Base-by-base conservation (phyloP, 768 basidiomycete species). In the Suillus bovinus region DNA sequence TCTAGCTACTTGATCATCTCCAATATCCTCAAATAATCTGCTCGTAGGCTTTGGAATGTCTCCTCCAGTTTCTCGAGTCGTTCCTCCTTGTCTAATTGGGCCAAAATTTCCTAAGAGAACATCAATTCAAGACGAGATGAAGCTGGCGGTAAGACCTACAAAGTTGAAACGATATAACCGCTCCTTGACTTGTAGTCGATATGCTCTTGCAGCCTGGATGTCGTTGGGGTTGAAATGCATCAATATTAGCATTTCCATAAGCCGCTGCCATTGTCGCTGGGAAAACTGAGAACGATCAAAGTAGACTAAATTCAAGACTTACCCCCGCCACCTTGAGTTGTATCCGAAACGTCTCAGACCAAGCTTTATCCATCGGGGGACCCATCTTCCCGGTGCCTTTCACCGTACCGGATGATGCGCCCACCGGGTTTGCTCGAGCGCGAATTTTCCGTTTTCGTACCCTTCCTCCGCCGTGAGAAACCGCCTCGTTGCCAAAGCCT, bases 141-240 rank as follows among this genome's bases (percentile, higher is more conserved):
- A 54, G 6, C 3, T 20, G 31, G 24, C 6, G 16, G 52, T 4
- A 22, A 17, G 1, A 82, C 91, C 70, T 69, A 95, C 94, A 73
- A 89, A 97, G 77, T 99, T 99, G 77, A 98, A 98, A 24, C 94
- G 84, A 71, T 92, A 98, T 49, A 99, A 75, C 41, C 97, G 85
- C 74, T 97, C 94, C 76, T 99, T 99, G 70, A 96, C 94, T 74
- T 94, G 91, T 36, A 99, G 74, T 58, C 96, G 81, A 74, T 90
- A 97, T 11, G 89, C 86, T 58, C 80, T 85, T 67, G 80, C 74
- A 29, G 80, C 78, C 29, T 77, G 79, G 58, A 76, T 65, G 69
- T 96, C 88, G 3, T 76, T 69, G 5, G 84, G 80, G 67, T 94
- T 86, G 64, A 96, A 76, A 38, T 86, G 84, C 59, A 86, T 72